Evolutionary conservation across 2,329 filamentous ascomycete species (phyloP).

Genomic region (Cladosporium sp.): DNA sequence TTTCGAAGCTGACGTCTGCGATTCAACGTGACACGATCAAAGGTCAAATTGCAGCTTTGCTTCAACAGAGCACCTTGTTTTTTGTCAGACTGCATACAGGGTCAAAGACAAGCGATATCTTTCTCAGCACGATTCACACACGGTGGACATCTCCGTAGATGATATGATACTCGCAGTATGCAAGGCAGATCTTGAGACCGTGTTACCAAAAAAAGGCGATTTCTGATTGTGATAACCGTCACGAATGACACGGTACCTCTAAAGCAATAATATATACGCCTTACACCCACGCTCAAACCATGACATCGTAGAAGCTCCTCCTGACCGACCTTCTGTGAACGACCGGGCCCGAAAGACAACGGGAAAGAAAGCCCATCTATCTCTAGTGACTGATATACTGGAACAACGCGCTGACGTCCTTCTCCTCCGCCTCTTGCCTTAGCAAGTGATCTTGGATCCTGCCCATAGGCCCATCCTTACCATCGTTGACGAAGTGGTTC

Average conservation of each 20-base stretch:
- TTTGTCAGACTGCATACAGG: no score
- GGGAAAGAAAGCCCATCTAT: neutral
- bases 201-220: neutral
- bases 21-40: rapidly evolving
- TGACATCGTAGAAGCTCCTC: neutral
- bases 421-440: constrained; percentile 76
- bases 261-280: neutral
- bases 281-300: neutral
- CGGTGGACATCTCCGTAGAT: neutral
- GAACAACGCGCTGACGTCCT: constrained; percentile 89
- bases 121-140: neutral
- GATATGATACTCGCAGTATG: neutral
- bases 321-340: constrained; percentile 8
- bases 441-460: constrained; percentile 89
- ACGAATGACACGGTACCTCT: neutral
- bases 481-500: constrained; percentile 92
- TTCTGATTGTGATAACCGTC: neutral
- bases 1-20: neutral
- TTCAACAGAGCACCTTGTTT: no score
- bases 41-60: neutral
- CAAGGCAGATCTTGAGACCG: neutral
- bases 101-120: neutral
- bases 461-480: constrained; percentile 61
- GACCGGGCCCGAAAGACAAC: neutral
- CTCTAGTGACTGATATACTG: constrained; percentile 91